Base-by-base conservation (phyloP, 352 stramenopile species). In the Pythium vanterpoolii region DNA sequence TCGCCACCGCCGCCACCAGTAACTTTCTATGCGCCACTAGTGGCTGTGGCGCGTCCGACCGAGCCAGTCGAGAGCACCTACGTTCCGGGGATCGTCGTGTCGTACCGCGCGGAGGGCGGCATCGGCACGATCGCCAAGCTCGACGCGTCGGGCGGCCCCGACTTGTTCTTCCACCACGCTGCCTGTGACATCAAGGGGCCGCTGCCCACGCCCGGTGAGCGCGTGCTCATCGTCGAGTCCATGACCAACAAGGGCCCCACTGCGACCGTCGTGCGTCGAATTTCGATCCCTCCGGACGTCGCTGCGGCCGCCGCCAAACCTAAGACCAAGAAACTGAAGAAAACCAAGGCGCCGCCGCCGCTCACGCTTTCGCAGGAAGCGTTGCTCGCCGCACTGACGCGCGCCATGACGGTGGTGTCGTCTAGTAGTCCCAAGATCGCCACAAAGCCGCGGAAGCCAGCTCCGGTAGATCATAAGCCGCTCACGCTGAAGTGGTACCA, bases 161-260 rank as follows among this genome's bases (percentile, higher is more conserved):
- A 5, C 19, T 5, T 60, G 11, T 28, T 52, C 23, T 60, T 60
- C 26, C 26, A n/a, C 11, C 43, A 52, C 16, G 18, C 8, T 18
- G 33, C 18, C 19, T 60, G 53, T 9, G 53, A 60, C 26, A 26
- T 60, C 28, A 51, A 52, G n/a, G 40, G 53, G 11, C 53, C 53
- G 1, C 53, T 34, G 6, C 30, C 33, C 9, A 60, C 53, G 13
- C 2, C 13, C 10, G 53, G 53, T 8, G 53, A 60, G 19, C 39
- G 30, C 6, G 53, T 60, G 40, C 11, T 52, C 27, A 39, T 60
- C 26, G 26, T n/a, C 1, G 39, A 60, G 42, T 45, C 40, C 2
- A 19, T 36, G 9, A 42, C 40, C 21, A 39, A 39, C 1, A 60
- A 52, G 23, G 53, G 53, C 21, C 53, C 53, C n/a, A n/a, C n/a